A percentile compares a stretch with the other conserved stretches of the same genome.
Conservation (phyloP, 306 rosid genomes). For the Prunus davidiana region DNA sequence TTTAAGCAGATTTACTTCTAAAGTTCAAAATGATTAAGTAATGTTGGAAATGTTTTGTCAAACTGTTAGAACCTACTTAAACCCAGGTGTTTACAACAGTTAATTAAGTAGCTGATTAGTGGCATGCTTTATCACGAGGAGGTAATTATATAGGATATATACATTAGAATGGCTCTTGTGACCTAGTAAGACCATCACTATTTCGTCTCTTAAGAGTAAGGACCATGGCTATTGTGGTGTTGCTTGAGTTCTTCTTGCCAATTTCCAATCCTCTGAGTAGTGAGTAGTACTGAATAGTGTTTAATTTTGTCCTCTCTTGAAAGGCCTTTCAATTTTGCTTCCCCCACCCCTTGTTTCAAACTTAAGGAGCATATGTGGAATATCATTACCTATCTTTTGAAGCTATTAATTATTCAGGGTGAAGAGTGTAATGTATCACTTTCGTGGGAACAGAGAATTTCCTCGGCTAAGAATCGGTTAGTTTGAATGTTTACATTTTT, state of each 20-base stretch:
- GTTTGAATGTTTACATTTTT: conserved; percentile 26
- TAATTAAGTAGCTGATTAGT: background rate
- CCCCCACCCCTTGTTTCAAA: background rate
- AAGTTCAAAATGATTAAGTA: background rate
- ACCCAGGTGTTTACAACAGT: background rate
- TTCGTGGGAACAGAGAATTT: conserved; percentile 83
- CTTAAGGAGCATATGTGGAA: background rate
- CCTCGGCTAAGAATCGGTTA: conserved; percentile 78
- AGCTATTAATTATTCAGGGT: conserved; percentile 46
- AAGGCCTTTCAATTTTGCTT: background rate
- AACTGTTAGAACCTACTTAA: background rate
- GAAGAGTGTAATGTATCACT: conserved; percentile 75
- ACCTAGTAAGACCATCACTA: background rate
- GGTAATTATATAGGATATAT: background rate
- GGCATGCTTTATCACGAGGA: background rate
- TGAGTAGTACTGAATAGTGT: background rate
- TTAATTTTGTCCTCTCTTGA: background rate
- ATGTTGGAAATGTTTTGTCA: background rate
- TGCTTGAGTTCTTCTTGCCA: background rate
- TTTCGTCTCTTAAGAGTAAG: background rate
- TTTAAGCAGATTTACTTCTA: background rate
- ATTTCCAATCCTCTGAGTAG: background rate
- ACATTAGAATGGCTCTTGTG: background rate
- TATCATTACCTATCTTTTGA: background rate
- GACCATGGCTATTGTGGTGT: background rate